Percentiles rank a stretch among this genome's conserved stretches.
These are phyloP conservation scores for Albifimbria verrucaria DNA, from an alignment of 2,329 filamentous ascomycete genomes.

Conservation along the genomic window DNA sequence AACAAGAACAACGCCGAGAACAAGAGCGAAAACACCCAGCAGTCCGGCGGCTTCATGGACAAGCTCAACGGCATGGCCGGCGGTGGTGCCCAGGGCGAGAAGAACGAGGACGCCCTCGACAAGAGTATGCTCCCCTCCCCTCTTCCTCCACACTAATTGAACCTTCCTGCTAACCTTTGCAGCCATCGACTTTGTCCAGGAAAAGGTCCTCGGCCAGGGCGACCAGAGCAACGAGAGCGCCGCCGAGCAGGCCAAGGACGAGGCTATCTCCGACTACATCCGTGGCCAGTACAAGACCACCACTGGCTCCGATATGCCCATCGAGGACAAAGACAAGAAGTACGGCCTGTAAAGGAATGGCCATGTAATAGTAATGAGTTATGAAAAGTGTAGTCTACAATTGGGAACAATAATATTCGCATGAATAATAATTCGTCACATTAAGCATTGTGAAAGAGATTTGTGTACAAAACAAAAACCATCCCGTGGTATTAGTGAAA, in stretches of 20 bases:
- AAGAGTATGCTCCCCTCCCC: constrained; percentile 54
- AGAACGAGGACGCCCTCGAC: constrained; percentile 80
- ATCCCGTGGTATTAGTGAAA: neutral
- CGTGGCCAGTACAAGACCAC: constrained; percentile 65
- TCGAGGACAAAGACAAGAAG: constrained; percentile 63
- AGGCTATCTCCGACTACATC: constrained; percentile 71
- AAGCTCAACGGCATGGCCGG: constrained; percentile 71
- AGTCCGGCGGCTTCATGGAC: constrained; percentile 56
- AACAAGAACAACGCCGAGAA: constrained; percentile 29
- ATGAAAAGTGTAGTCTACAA: neutral
- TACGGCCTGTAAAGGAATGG: constrained; percentile 15
- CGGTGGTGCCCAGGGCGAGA: constrained; percentile 70
- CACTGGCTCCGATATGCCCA: constrained; percentile 66
- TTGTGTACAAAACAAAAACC: neutral
- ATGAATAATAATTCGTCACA: no score
- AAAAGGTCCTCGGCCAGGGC: constrained; percentile 69
- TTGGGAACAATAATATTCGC: neutral
- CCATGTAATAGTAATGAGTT: neutral
- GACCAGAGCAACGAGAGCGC: constrained; percentile 70
- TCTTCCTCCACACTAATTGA: neutral
- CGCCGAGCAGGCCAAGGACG: constrained; percentile 79
- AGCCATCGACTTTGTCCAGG: constrained; percentile 77
- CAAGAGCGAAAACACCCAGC: constrained; percentile 23
- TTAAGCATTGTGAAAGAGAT: no score
- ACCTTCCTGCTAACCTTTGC: neutral